Evolutionary conservation across 805 yeast species (phyloP), one percentile per base, ranked within the genome.

Genomic region (Teunomyces gatunensis): DNA sequence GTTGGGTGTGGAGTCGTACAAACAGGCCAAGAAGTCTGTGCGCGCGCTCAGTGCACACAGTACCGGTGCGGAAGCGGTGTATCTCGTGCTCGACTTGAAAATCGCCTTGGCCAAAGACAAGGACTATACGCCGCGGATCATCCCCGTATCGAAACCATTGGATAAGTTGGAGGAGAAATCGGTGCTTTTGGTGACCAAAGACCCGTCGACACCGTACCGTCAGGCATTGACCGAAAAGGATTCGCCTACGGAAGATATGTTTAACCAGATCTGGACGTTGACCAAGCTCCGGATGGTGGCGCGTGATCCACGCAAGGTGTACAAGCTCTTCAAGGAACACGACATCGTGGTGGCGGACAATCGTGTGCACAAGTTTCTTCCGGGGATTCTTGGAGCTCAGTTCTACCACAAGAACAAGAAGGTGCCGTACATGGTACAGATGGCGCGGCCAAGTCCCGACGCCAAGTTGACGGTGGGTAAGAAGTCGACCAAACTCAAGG

Each of bases 301-400:
- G 7, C 59, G 61, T 13, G 77, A 74, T 51, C 68, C 74, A 3
- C 75, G 74, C 43, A 69, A 76, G 20, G 59, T 80, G 29, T 73
- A 71, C 42, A 78, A 75, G 42, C 54, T 83, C 1, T 80, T 69
- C 55, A 75, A 78, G 48, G 87, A 84, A 34, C 82, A 76, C 59
- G 96, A 88, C 57, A 56, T 84, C 23, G 73, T 89, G 2, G 69
- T 88, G 7, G 83, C 85, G 4, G 96, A 89, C 63, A 79, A 83
- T 45, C 69, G 94, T 51, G 75, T 87, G 1, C 83, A 81, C 56
- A 80, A 79, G 51, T 65, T 82, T 18, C 63, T 87, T 25, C 87
- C 87, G 0, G 67, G 68, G 1, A 63, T 85, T 0, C 64, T 88
- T 30, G 87, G 87, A 1, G 71, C 75, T 5, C 76, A 71, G 46